Evolutionary conservation across 2,329 filamentous ascomycete species (phyloP).

Genomic region (Alternaria postmessia): DNA sequence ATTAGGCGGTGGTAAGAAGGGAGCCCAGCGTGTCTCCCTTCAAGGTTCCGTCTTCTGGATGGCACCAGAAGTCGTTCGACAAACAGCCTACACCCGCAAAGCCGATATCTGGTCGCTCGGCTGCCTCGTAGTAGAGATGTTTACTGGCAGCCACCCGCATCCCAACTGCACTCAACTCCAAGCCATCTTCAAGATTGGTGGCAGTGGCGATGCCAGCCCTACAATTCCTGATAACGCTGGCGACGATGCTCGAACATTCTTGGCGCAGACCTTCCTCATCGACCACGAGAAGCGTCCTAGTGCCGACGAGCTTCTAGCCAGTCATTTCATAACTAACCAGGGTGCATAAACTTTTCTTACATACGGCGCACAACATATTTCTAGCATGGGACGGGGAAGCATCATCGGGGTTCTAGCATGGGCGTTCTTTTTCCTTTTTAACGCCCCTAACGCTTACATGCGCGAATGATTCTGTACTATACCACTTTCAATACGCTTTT

Average conservation of each 20-base stretch:
- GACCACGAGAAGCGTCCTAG: constrained; percentile 92
- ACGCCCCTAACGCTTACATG: constrained; percentile 22
- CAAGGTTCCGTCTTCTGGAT: constrained; percentile 99
- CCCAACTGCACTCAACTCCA: constrained; percentile 97
- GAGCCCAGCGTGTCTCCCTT: constrained; percentile 70
- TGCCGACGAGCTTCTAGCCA: constrained; percentile 87
- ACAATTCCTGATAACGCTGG: constrained; percentile 88
- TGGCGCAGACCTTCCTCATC: constrained; percentile 91
- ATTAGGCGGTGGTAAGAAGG: constrained; percentile 57
- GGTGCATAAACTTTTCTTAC: constrained; percentile 32
- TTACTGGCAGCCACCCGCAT: constrained; percentile 95
- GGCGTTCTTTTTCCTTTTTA: constrained; percentile 3
- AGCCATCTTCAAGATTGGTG: constrained; percentile 95
- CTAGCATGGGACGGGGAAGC: constrained; percentile 17
- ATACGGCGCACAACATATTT: constrained; percentile 9
- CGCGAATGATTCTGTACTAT: constrained; percentile 28
- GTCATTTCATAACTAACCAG: constrained; percentile 80
- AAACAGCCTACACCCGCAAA: constrained; percentile 97
- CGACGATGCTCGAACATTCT: constrained; percentile 81
- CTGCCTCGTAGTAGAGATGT: constrained; percentile 98
- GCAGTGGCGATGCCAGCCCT: constrained; percentile 83
- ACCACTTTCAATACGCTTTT: constrained; percentile 19
- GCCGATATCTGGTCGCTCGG: constrained; percentile 98
- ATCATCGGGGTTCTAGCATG: constrained; percentile 9
- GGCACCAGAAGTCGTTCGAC: constrained; percentile 97